Evolutionary conservation across 2,329 filamentous ascomycete genomes (phyloP), one percentile per base, ranked within the genome.

Genomic region (Metarhizium rileyi): DNA sequence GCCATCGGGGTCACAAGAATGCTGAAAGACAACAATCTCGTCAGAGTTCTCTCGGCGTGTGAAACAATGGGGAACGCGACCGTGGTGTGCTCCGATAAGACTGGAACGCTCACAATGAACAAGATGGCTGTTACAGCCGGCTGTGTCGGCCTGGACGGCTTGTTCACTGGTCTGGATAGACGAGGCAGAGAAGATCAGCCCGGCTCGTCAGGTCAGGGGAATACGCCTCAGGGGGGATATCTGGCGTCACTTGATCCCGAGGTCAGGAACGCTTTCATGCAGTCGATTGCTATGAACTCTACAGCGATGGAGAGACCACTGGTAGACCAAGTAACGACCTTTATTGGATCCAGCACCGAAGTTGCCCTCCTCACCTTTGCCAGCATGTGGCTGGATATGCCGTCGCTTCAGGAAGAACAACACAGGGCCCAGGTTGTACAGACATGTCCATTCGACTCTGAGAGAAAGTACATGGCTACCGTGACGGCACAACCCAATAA

Each of bases 61-160:
- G 83, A 86, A 61, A 84, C 81, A 5, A 86, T 86, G 82, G 83
- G 83, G 2, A 86, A 86, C 57, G 80, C 79, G 3, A 83, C 80
- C 1, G 85, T 84, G 0, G 83, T 90, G 45, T 91, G 87, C 67
- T 90, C 86, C 2, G 87, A 88, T 49, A 68, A 68, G 53, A 68
- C 66, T 5, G 66, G 66, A 25, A 68, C 65, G 10, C 55, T 69
- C 12, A 64, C 62, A 5, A 55, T 57, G 26, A 63, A 63, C 47
- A 56, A 56, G 40, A 64, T 63, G 62, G 58, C 54, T 0, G 60
- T 64, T 4, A 54, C 58, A 7, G 52, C 56, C 30, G 50, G 26
- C 28, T n/a, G 18, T 8, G 4, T 38, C 3, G 46, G 41, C 18
- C 10, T 45, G n/a, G 26, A 30, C 7, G 27, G 38, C 12, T 30